A percentile compares a stretch with the other conserved stretches of the same genome.
These are phyloP conservation scores for Physcomitrium patens DNA, from an alignment of 225 moss, liverwort and hornwort genomes.

Conservation along the genomic window DNA sequence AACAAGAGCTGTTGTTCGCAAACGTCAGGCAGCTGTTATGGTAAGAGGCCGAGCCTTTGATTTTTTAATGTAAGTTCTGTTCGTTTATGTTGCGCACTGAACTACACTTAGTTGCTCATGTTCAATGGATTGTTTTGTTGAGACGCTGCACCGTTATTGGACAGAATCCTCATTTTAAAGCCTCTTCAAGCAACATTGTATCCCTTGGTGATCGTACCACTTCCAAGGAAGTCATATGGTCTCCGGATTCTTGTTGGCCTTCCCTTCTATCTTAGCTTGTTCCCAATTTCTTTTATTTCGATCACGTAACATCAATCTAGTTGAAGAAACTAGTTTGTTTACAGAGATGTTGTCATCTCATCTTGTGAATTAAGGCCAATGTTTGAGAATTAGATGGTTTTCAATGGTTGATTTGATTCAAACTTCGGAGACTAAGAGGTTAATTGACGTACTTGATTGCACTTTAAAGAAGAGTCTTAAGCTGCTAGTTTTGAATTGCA, in stretches of 20 bases:
- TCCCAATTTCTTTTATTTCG: not conserved
- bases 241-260: slow-evolving; percentile 4
- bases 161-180: not conserved
- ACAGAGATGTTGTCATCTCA: not conserved
- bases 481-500: slow-evolving; percentile 36
- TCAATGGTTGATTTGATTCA: slow-evolving; percentile 6
- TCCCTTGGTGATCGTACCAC: not conserved
- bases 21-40: slow-evolving; percentile 82
- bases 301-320: slow-evolving; percentile 2
- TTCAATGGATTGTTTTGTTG: slow-evolving; percentile 4
- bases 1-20: slow-evolving; percentile 65
- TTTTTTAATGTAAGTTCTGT: slow-evolving; percentile 2
- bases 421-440: not conserved
- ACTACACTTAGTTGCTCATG: slow-evolving; percentile 17
- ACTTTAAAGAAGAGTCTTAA: slow-evolving; percentile 18
- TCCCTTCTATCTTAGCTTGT: not conserved
- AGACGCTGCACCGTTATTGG: not conserved
- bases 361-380: not conserved
- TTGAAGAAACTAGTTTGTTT: not conserved
- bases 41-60: slow-evolving; percentile 40
- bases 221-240: not conserved
- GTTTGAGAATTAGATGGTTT: slow-evolving; percentile 14
- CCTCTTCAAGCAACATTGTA: not conserved
- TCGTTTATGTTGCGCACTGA: not conserved
- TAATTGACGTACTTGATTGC: too few relatives aligned